Base-by-base conservation (phyloP, 1,139 yeast genomes). In the Yamadazyma spencermartinsiae region DNA sequence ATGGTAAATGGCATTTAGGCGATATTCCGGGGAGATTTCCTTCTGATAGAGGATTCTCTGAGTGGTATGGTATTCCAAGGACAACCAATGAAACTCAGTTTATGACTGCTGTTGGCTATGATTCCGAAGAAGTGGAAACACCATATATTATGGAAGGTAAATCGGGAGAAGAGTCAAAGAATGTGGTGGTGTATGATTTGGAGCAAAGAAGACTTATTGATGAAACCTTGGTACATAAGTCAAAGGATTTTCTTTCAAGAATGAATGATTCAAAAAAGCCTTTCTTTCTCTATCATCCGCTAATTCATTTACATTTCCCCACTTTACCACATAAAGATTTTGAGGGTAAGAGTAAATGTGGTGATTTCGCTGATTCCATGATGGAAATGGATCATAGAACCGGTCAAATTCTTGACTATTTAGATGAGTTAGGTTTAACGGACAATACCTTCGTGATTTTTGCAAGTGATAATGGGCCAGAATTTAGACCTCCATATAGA, bases 381-480 rank as follows among this genome's bases (percentile, higher is more conserved):
- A 19, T 31, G 11, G 33, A 31, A 31, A 31, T 31, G 33, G 33
- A 31, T 13, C 25, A 17, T 17, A 31, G 33, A 19, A 24, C 17
- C 6, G 33, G 33, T 17, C 25, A 31, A 18, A 14, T 31, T 8
- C 10, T 31, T 12, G 19, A 31, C 8, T 31, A 31, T 13, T 10
- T 31, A n/a, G 33, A 31, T 17, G 33, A 31, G 13, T 18, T 31
- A 19, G 24, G 24, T 6, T 13, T 31, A 11, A n/a, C 15, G 4
- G 33, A 31, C 14, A 31, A 31, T 19, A 31, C 33, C 7, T 19
- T 31, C 13, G 13, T 31, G 23, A 31, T 31, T 6, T 31, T 31
- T 31, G 33, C 33, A 8, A 31, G 33, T 31, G 33, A 31, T 13
- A 31, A 31, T 19, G 33, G 33, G 8, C 33, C 33, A 14, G 33